These are phyloP conservation scores for Backusella luteola DNA, from an alignment of 192 early-diverging fungal genomes.

Conservation along the genomic window DNA sequence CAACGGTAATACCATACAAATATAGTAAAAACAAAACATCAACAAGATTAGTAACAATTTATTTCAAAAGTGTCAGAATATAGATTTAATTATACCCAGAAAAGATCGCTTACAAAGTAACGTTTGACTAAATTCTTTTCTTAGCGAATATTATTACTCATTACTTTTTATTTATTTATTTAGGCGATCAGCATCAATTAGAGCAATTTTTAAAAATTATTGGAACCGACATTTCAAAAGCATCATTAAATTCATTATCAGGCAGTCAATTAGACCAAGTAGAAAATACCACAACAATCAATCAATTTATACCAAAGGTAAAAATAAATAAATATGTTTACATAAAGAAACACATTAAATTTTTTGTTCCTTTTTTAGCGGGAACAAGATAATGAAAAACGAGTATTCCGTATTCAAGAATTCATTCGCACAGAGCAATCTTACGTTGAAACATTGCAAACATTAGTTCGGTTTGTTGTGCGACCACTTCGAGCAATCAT, in stretches of 20 bases:
- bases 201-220: conserved; percentile 25
- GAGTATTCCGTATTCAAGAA: conserved; percentile 55
- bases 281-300: background rate
- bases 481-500: conserved; percentile 52
- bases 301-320: background rate
- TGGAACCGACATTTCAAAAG: background rate
- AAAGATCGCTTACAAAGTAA: conserved; percentile 16
- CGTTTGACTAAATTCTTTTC: background rate
- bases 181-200: conserved; percentile 17
- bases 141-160: background rate
- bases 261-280: background rate
- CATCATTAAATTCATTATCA: background rate
- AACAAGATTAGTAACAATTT: background rate
- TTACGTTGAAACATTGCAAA: conserved; percentile 59
- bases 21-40: background rate
- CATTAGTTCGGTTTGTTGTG: conserved; percentile 50
- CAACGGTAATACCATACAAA: background rate
- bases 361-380: background rate
- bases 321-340: background rate
- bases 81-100: conserved; percentile 24
- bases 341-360: background rate
- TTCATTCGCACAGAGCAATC: conserved; percentile 60
- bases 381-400: conserved; percentile 37
- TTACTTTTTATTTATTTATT: background rate
- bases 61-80: conserved; percentile 20